These are phyloP conservation scores for Leccinum ochraceum DNA, from an alignment of 768 basidiomycete species.

Conservation along the genomic window DNA sequence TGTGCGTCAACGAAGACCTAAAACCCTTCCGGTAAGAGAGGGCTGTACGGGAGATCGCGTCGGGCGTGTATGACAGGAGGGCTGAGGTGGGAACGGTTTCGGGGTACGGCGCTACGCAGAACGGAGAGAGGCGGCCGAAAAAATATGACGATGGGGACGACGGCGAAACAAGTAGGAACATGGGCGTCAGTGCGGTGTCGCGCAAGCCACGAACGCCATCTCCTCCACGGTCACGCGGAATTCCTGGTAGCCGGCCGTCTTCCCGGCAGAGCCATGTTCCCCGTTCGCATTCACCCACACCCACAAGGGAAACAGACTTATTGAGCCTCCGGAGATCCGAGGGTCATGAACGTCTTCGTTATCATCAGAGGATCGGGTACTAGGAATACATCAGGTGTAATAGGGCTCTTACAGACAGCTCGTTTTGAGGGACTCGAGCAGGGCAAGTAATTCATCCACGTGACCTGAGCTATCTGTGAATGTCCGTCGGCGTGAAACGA, in stretches of 20 bases:
- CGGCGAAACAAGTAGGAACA: slow-evolving; percentile 19
- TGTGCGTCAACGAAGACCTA: slow-evolving; percentile 85
- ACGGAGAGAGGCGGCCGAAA: slow-evolving; percentile 6
- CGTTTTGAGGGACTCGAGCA: too few species aligned
- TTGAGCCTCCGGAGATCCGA: too few species aligned
- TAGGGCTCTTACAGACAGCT: too few species aligned
- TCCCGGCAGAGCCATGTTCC: slow-evolving; percentile 8
- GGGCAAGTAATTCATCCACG: too few species aligned
- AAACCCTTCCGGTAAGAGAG: slow-evolving; percentile 75
- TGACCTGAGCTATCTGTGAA: too few species aligned
- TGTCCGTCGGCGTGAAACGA: too few species aligned
- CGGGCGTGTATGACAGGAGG: slow-evolving; percentile 8
- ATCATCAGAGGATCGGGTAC: too few species aligned
- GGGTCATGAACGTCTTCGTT: too few species aligned
- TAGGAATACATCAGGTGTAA: too few species aligned
- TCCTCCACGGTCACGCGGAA: slow-evolving; percentile 9
- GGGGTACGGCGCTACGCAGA: slow-evolving; percentile 32
- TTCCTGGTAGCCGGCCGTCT: slow-evolving; percentile 11
- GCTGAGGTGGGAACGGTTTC: background rate
- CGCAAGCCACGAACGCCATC: slow-evolving; percentile 5
- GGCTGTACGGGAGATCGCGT: slow-evolving; percentile 29
- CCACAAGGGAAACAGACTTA: too few species aligned
- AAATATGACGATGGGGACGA: slow-evolving; percentile 10
- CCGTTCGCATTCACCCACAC: too few species aligned
- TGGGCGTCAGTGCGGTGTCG: background rate